Base-by-base conservation (phyloP, 2,329 filamentous ascomycete genomes). In the Colletotrichum abscissum region DNA sequence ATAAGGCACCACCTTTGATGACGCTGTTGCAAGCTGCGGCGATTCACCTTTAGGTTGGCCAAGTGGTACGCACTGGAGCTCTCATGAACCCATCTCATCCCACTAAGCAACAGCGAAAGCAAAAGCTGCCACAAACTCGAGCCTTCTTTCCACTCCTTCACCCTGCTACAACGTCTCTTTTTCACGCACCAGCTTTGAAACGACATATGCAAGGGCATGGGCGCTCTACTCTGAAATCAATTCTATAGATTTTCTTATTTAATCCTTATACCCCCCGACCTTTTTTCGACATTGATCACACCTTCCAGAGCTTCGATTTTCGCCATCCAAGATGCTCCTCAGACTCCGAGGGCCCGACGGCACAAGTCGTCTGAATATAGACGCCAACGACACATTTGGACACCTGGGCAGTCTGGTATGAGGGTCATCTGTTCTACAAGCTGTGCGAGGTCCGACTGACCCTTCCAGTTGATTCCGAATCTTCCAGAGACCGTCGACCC, bases 291-390 rank as follows among this genome's bases (percentile, higher is more conserved):
- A 28, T 57, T 8, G 2, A 46, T 46, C 30, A 19, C n/a, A 66
- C 16, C n/a, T 26, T 62, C 14, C 55, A 38, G n/a, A 52, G 26
- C 26, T 57, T 58, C 67, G 46, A 24, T 19, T 24, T 24, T 58
- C 22, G 35, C 33, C 67, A 26, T 49, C 80, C 80, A 85, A 80
- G 76, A 98, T 98, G 91, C 88, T 98, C 80, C 87, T 98, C 69
- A 91, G 95, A 82, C 94, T 98, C 78, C 92, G 95, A 79, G 95
- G 95, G 81, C 95, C 94, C 76, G 95, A 98, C 86, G 97, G 97
- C 86, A 97, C 97, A 88, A 92, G 95, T 83, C 93, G 97, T 78
- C 87, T 98, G 79, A 94, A 88, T 64, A 90, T 97, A 77, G 92
- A 95, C 78, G 90, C 92, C 63, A 88, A 89, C 55, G 92, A 94